Evolutionary conservation across 768 basidiomycete genomes (phyloP).

Genomic region (Pluteus cervinus): DNA sequence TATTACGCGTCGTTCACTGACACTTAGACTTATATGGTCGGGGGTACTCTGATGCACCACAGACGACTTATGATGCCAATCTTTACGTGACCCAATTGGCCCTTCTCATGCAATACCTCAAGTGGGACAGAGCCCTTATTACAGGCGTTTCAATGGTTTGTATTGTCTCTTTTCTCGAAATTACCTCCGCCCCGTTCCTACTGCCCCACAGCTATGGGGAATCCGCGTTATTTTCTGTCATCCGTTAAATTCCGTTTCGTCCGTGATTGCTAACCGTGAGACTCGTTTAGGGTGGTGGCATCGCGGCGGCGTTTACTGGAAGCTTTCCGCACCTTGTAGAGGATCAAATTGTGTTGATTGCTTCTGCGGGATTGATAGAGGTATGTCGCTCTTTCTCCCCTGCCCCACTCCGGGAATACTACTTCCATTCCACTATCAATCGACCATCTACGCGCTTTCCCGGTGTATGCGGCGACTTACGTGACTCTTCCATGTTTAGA

Average conservation of each 20-base stretch:
- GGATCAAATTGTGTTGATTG: conserved; percentile 58
- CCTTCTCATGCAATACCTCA: conserved; percentile 71
- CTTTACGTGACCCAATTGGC: conserved; percentile 78
- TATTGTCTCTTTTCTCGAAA: conserved; percentile 1
- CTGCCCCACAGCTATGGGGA: background rate
- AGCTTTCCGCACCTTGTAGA: conserved; percentile 70
- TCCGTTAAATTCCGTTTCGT: background rate
- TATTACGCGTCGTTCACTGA: background rate
- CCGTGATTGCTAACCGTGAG: conserved; percentile 4
- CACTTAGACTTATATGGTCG: conserved; percentile 80
- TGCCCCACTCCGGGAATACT: conserved; percentile 4
- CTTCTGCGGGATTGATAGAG: conserved; percentile 66
- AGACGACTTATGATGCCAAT: conserved; percentile 55
- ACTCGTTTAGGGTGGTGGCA: conserved; percentile 62
- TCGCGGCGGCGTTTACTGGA: conserved; percentile 64
- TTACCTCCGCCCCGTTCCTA: background rate
- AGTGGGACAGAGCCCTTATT: conserved; percentile 61
- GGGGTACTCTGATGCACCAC: conserved; percentile 79
- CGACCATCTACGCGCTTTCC: background rate
- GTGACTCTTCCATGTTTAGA: no score
- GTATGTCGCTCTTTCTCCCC: conserved; percentile 21
- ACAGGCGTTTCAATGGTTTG: conserved; percentile 74
- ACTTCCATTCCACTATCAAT: conserved; percentile 2
- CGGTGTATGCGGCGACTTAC: background rate
- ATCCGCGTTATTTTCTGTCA: no score